A percentile compares a stretch with the other conserved stretches of the same genome.
phyloP scores from a whole-genome alignment of 345 rosid species.

The Combretum micranthum region DNA sequence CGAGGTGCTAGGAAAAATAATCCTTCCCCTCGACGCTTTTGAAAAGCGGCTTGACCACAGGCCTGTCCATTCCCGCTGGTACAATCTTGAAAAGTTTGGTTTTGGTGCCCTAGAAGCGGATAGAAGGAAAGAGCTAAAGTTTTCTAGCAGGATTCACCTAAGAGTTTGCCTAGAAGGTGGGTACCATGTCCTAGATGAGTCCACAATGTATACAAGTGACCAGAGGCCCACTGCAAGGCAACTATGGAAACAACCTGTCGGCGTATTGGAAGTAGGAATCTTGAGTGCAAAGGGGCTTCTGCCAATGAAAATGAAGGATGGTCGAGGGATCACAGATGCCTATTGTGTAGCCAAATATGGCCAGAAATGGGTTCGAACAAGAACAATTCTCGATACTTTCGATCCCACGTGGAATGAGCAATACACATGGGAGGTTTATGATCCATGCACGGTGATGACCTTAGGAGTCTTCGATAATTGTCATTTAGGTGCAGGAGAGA shows the following conservation, averaged over 20 bases:
- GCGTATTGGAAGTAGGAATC: conserved; percentile 72
- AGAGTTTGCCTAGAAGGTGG: conserved; percentile 89
- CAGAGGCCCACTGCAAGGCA: conserved; percentile 82
- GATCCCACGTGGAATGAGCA: conserved; percentile 80
- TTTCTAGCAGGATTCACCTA: conserved; percentile 72
- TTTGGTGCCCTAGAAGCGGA: conserved; percentile 64
- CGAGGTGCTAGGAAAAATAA: conserved; percentile 58
- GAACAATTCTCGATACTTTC: conserved; percentile 50
- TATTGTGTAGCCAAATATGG: conserved; percentile 82
- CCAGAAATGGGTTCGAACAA: conserved; percentile 83
- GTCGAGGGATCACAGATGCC: conserved; percentile 58
- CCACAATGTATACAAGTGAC: conserved; percentile 80
- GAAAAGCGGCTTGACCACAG: conserved; percentile 86
- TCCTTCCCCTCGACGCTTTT: conserved; percentile 37
- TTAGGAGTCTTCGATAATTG: conserved; percentile 70
- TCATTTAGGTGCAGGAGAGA: conserved; percentile 44
- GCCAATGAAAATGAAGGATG: conserved; percentile 75
- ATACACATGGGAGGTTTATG: conserved; percentile 86
- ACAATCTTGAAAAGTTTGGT: conserved; percentile 78
- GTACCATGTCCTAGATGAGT: conserved; percentile 89
- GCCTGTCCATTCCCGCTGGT: conserved; percentile 81
- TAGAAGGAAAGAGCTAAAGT: conserved; percentile 70
- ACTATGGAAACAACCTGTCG: conserved; percentile 76
- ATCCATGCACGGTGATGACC: conserved; percentile 83
- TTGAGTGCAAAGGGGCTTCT: conserved; percentile 60